Base-by-base conservation (phyloP, 2,329 filamentous ascomycete species). In the Beauveria medogensis region DNA sequence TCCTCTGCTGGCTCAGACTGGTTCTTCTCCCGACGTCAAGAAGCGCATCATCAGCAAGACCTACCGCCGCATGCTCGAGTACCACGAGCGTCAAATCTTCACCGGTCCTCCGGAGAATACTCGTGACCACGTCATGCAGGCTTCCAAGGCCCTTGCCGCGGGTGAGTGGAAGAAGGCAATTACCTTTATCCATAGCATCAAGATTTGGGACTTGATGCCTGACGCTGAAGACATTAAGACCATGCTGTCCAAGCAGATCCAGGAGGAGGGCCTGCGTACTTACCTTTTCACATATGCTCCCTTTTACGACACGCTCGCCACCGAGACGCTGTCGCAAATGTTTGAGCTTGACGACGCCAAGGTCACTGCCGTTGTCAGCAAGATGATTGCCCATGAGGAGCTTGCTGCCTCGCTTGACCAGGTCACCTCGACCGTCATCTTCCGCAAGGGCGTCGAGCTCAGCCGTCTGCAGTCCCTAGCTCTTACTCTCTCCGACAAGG, bases 351-450 rank as follows among this genome's bases (percentile, higher is more conserved):
- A 92, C 61, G 80, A 88, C 68, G 85, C 88, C 78, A 97, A 97
- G 83, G 92, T 97, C 56, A 82, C 90, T n/a, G 92, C 94, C 41
- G 87, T 99, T 60, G 87, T 99, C 71, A 96, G 91, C 83, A 96
- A 96, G 82, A 99, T 99, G 94, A 97, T 99, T 75, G 96, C 92
- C 70, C 94, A 99, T 80, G 94, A 99, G 78, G 94, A 99, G 77
- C 87, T 99, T 55, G 91, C 90, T 10, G 94, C 94, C 48, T 95
- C 94, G 43, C 86, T 99, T 30, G 95, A 99, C 80, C 94, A 99
- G 78, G 93, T 99, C 77, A 97, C 95, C 70, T 88, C 90, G 67
- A 95, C 91, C 56, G 91, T 99, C 77, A 94, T 97, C 79, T 99
- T 99, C 90, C 89, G 94, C 77, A 97, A 99, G 87, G 95, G 94